Evolutionary conservation across 768 basidiomycete species (phyloP), one percentile per base, ranked within the genome.

Genomic region (Leccinum rimulosum): DNA sequence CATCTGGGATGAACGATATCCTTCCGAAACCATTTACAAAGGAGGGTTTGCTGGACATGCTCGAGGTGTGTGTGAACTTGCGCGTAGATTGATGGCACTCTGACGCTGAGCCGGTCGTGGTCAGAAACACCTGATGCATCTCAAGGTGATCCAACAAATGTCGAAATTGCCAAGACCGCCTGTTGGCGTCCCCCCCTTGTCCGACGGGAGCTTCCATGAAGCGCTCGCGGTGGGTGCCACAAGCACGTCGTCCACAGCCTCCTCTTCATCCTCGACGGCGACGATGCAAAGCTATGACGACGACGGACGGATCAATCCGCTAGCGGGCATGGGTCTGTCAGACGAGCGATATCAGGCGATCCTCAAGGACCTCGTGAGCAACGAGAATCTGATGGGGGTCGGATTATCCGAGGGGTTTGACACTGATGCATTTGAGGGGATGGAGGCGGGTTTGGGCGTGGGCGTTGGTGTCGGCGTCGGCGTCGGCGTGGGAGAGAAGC

Each of bases 1-100:
- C 71, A 4, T 60, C 68, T 79, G 89, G 95, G 17, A 98, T 98
- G 95, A 98, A 95, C 73, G 95, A 98, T 74, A 90, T 97, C 58
- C 78, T 98, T 17, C 91, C 95, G 8, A 98, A 98, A 73, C 96
- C 96, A 3, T 98, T 98, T 76, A 96, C 92, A n/a, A 93, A 93
- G 72, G 87, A 95, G 69, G 90, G 91, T 15, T 77, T 98, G 31
- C 76, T 95, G 50, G 87, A 89, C 62, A 95, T 98, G 86, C 87
- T 98, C 61, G 96, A 98, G 77, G 91, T 91, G 33, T 4, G 71
- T 65, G 8, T 8, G 7, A 17, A 2, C 49, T 30, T 15, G n/a
- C 6, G 17, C 10, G 1, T 4, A 6, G 12, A 3, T 30, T 3
- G 19, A 40, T 45, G 25, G 3, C 22, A 9, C 10, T 27, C 55